Conservation (phyloP, 768 basidiomycete genomes). For the Tephrocybe sp. region DNA sequence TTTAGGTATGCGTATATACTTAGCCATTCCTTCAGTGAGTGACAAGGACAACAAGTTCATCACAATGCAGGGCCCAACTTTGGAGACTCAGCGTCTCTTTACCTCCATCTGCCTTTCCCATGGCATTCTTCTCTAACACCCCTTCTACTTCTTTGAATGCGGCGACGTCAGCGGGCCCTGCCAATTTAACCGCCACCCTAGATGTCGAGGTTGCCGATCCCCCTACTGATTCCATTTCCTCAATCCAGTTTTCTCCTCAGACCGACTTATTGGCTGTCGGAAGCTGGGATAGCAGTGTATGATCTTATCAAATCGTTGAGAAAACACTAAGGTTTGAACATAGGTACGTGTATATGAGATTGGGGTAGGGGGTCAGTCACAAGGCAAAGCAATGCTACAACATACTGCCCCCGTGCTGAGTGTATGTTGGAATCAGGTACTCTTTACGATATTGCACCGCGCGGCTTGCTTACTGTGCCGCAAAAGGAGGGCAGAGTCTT, state of each 20-base stretch:
- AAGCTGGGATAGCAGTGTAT: slow-evolving; percentile 90
- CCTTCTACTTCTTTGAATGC: slow-evolving; percentile 23
- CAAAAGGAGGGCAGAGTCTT: slow-evolving; percentile 84
- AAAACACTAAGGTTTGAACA: neutral
- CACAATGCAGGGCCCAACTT: too few relatives aligned
- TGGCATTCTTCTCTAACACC: slow-evolving; percentile 41
- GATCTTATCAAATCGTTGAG: slow-evolving; percentile 17
- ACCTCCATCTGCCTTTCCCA: too few relatives aligned
- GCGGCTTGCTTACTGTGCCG: neutral
- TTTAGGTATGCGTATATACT: too few relatives aligned
- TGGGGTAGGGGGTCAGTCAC: slow-evolving; percentile 70
- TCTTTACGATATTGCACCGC: slow-evolving; percentile 17
- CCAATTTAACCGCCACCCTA: slow-evolving; percentile 52
- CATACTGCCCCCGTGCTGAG: slow-evolving; percentile 90
- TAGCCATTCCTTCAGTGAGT: too few relatives aligned
- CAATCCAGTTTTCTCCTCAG: slow-evolving; percentile 76
- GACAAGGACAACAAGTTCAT: too few relatives aligned
- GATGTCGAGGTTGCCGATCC: slow-evolving; percentile 80
- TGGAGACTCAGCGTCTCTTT: too few relatives aligned
- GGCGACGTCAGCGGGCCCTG: neutral
- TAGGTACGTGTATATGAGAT: slow-evolving; percentile 95
- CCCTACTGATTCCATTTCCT: slow-evolving; percentile 84
- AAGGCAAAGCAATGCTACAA: slow-evolving; percentile 85
- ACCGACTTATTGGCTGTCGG: slow-evolving; percentile 89
- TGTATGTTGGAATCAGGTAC: slow-evolving; percentile 88